A percentile compares a stretch with the other conserved stretches of the same genome.
Evolutionary conservation across 176 grass and related monocot species (phyloP).

Genomic region (Triticum dicoccoides): DNA sequence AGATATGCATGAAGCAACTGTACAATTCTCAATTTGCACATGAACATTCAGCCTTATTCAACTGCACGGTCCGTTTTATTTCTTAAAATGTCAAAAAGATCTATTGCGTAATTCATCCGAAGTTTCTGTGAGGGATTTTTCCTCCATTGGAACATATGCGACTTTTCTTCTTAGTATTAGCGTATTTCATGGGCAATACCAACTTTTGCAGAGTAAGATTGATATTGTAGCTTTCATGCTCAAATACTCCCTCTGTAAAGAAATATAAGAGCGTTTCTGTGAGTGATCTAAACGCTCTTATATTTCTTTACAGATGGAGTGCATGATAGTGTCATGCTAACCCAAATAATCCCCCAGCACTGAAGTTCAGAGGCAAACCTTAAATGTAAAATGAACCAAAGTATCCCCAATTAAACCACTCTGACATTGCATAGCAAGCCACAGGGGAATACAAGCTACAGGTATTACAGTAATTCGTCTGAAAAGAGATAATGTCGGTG

Average conservation of each 20-base stretch:
- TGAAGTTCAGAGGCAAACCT: neutral
- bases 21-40: constrained; percentile 11
- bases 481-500: neutral
- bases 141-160: neutral
- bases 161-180: neutral
- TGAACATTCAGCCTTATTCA: constrained; percentile 7
- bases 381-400: neutral
- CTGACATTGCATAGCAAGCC: neutral
- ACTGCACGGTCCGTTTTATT: constrained; percentile 5
- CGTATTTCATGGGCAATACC: neutral
- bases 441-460: neutral
- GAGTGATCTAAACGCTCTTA: too few species aligned
- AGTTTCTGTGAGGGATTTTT: neutral
- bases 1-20: constrained; percentile 5
- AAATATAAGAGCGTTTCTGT: too few species aligned
- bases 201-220: neutral
- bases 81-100: neutral
- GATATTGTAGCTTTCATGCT: neutral
- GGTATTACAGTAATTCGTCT: neutral
- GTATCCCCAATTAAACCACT: neutral
- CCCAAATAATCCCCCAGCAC: neutral
- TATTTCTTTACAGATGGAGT: too few species aligned
- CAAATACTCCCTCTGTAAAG: neutral
- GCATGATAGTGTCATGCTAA: neutral
- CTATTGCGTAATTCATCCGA: neutral